Evolutionary conservation across 2,329 filamentous ascomycete genomes (phyloP), one percentile per base, ranked within the genome.

Genomic region (Nigrospora oryzae): DNA sequence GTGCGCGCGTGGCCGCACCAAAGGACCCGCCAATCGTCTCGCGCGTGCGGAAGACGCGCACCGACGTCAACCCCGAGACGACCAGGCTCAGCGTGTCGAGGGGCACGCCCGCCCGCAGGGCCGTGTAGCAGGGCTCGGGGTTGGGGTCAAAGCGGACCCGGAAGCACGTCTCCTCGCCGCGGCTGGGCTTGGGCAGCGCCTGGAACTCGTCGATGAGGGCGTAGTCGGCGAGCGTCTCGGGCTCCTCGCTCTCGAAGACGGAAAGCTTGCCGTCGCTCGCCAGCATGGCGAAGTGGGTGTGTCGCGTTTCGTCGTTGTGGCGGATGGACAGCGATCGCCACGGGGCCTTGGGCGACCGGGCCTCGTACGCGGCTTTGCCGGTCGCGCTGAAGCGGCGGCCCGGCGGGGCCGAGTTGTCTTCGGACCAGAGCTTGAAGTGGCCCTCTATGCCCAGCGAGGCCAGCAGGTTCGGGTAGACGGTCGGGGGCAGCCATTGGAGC

Each of bases 401-500:
- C 1, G 84, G 82, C 1, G 86, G 75, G 40, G 93, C 85, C 1
- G 83, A 85, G 14, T 86, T 82, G 64, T 96, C 89, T 67, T 96
- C 91, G 49, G 86, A 84, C 91, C 91, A 97, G 52, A 97, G 75
- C 61, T 89, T 88, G 70, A 94, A 89, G 63, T 84, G 83, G 57
- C 91, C 88, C 57, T 96, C 91, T 57, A 91, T 86, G 50, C 87
- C 89, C 48, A 96, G 85, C 44, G 86, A 95, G 46, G 84, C 90
- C 54, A 97, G 73, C 56, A 95, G 79, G 59, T 93, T 82, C 34
- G 80, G 89, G 53, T 93, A 93, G 48, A 93, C 83, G 51, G 87
- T 91, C 0, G 89, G 86, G 1, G 89, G 88, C 46, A 95, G 86
- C 90, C 91, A 97, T 73, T 93, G 88, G 44, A 95, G 82, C 87